Base-by-base conservation (phyloP, 148 eudicot species). In the Talinum fruticosum region DNA sequence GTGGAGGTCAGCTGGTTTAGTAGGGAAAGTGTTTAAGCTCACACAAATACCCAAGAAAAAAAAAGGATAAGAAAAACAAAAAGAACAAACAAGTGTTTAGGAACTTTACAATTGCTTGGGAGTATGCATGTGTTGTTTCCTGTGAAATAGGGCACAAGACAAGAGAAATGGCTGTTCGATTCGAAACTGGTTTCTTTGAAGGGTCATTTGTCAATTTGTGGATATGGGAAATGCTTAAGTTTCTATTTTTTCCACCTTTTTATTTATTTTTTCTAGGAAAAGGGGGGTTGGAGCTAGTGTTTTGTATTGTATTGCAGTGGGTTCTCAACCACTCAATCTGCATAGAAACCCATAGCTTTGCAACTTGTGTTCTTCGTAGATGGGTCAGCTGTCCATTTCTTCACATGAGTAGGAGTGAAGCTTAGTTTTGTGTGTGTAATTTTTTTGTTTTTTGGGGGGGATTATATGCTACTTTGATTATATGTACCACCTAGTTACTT, bases 171-270 rank as follows among this genome's bases (percentile, higher is more conserved):
- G 68, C 10, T 35, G 51, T 72, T 14, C 47, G 74, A 34, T 8
- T 78, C 73, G 45, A 62, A 23, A 62, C 74, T 32, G 62, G 80
- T 77, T 66, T 66, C 38, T 36, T 53, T 65, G 59, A 44, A 72
- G 75, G 23, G 72, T 71, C 73, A 61, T 53, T 76, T 76, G 76
- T 72, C 80, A 81, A 65, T 36, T 77, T 65, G 24, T n/a, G 68
- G 65, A 54, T 69, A 75, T 71, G 45, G 44, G 53, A 34, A 70
- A 64, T 26, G 57, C 71, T 61, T 34, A 71, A 67, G 26, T 30
- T 41, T 61, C 13, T 26, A 1, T n/a, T 59, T 24, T 23, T 59
- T 0, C 13, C 15, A 14, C 54, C 15, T 26, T 26, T n/a, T 57
- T 57, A 2, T 13, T n/a, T n/a, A 0, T 2, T 59, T 61, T 61